A percentile compares a stretch with the other conserved stretches of the same genome.
Evolutionary conservation across 2,329 filamentous ascomycete genomes (phyloP).

Genomic region (Fusarium keratoplasticum): DNA sequence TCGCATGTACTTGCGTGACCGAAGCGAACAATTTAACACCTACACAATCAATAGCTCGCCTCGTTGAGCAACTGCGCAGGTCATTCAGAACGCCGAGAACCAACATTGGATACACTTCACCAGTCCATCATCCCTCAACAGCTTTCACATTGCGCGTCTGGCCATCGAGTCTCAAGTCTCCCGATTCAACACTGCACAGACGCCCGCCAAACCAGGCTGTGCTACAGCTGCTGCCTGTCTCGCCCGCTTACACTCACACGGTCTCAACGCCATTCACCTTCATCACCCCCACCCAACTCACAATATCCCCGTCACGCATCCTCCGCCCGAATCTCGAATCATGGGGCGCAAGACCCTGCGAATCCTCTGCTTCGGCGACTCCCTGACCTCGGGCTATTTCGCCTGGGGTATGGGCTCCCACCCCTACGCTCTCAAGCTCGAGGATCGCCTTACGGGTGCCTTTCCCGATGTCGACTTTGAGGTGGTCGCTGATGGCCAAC

Average conservation of each 20-base stretch:
- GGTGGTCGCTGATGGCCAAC: constrained; percentile 61
- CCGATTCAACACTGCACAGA: background rate
- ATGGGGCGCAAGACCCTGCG: constrained; percentile 55
- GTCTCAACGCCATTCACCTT: background rate
- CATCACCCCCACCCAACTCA: background rate
- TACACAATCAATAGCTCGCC: background rate
- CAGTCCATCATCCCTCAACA: background rate
- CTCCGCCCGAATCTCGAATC: background rate
- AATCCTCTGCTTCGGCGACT: constrained; percentile 75
- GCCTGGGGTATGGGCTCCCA: constrained; percentile 55
- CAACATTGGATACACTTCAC: background rate
- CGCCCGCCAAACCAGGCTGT: background rate
- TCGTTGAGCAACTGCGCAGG: background rate
- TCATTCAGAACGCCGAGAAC: background rate
- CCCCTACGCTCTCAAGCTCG: constrained; percentile 66
- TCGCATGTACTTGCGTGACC: background rate
- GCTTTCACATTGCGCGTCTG: background rate
- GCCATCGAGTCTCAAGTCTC: background rate
- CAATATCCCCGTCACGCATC: background rate
- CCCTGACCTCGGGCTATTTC: constrained; percentile 69
- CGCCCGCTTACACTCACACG: background rate
- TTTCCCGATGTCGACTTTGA: constrained; percentile 58
- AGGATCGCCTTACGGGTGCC: constrained; percentile 58
- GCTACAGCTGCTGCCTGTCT: constrained; percentile 16
- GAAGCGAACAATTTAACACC: background rate